Base-by-base conservation (phyloP, 176 grass and related monocot species). In the Juncus effusus region DNA sequence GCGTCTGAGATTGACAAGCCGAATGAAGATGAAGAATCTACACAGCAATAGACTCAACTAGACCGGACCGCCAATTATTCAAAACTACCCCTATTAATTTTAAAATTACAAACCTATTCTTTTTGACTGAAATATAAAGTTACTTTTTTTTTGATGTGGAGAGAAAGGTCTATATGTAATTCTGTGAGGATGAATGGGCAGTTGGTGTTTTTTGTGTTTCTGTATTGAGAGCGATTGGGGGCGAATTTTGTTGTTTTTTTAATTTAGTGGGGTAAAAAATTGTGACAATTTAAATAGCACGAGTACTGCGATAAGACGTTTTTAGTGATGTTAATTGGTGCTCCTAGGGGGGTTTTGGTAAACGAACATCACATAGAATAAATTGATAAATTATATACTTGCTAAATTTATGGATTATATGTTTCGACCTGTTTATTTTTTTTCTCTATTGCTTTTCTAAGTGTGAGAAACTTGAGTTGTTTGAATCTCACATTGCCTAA, bases 1-100 rank as follows among this genome's bases (percentile, higher is more conserved):
- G 74, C 63, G 69, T 67, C 60, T 62, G 61, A 74, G 73, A 63
- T 69, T 40, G 81, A 83, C 41, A 74, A 78, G 53, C 56, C 67
- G 12, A 74, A 78, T 36, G 76, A 77, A 69, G 63, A 51, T 11
- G 69, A 75, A 62, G 75, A 71, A 59, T 1, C 68, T 37, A 58
- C 55, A 57, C 38, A 4, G 4, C 16, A 59, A 12, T 71, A 57
- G 54, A 55, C 13, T 47, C 4, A 47, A 28, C 19, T 28, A 28
- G 19, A 28, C 19, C 19, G 19, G 44, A 1, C 44, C 15, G 54
- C 54, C 39, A 6, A 59, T 13, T 4, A 44, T 57, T 38, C n/a
- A 61, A 61, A 16, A 61, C 7, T 16, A 5, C 44, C 44, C 9
- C 1, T 70, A 1, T 70, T 16, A 38, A 13, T 45, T 70, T 5